Evolutionary conservation across 2,329 filamentous ascomycete genomes (phyloP), one percentile per base, ranked within the genome.

Genomic region (Pseudogymnoascus sp.): DNA sequence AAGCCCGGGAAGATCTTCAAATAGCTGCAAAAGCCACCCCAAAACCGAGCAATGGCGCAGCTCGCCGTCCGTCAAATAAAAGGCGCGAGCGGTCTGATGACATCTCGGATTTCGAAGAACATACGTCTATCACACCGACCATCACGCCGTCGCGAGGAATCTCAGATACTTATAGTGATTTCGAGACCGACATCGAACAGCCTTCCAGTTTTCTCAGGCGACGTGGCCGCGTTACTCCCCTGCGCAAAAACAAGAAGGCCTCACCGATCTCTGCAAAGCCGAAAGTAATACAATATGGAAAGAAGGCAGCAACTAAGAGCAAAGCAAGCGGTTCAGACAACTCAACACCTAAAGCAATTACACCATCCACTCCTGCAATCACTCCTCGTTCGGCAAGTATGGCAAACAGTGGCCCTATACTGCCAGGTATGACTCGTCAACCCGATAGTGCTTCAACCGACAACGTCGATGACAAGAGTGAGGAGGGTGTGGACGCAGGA

Each of bases 121-220:
- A 55, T 55, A 55, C 7, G 9, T 12, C 49, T 6, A 18, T 33
- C 28, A 33, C 49, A 9, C 28, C 49, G n/a, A 18, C 45, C 25
- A 11, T 33, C 45, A 55, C 45, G 9, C 45, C 45, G 18, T 55
- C 49, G n/a, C 28, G 28, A 33, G 49, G 49, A 35, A 55, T 55
- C 49, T 35, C 49, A 35, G 49, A 55, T 55, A 31, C 49, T 12
- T 55, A 55, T n/a, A 55, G 49, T 55, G 49, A 35, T 35, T 21
- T 55, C 18, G 49, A 55, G 16, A 35, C 49, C 49, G 49, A 55
- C 16, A 16, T 33, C 25, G 49, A 55, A 55, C 49, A 33, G 16
- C 28, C 49, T 8, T 7, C 28, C 16, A 55, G 25, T 33, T 18
- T 33, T n/a, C n/a, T 55, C 5, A 33, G 49, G 28, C 49, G 5